Evolutionary conservation across 1,284 basidiomycete species (phyloP), one percentile per base, ranked within the genome.

Genomic region (Cutaneotrichosporon spelunceum): DNA sequence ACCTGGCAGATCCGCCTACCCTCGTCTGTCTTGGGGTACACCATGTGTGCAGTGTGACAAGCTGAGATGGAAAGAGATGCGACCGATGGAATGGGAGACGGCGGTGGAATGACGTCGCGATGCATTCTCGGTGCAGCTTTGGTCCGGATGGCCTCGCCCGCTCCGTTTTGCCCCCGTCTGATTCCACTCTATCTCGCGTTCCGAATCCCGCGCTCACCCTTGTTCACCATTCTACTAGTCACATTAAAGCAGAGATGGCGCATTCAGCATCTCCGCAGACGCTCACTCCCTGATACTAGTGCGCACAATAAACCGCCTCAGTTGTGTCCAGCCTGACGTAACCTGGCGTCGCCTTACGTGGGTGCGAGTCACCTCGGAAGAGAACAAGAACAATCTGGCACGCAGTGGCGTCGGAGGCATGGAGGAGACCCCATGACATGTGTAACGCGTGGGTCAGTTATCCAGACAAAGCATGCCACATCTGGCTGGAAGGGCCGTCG

Each of bases 1-100:
- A 90, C 83, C 71, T 90, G 88, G 72, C 87, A 89, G 61, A 89
- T 80, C 42, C 88, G 84, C 76, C 85, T 86, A 11, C 82, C 79
- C 61, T 79, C 70, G 78, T 81, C 57, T 63, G 78, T 75, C 70
- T 70, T 68, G 2, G 78, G 78, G 4, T 78, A 61, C 21, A 66
- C 59, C 4, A 42, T 42, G 39, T 42, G 39, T 42, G 19, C 4
- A 7, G 9, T n/a, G 39, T 73, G n/a, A 64, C 36, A 68, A n/a
- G n/a, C n/a, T 60, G 9, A 70, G 63, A 4, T 39, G 9, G 36
- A 16, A 19, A 1, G 36, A 13, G 16, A 39, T 39, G 30, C 30
- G 30, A 33, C 74, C 64, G 42, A 68, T 60, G 9, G 71, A 64
- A 4, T 39, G 36, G 36, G 16, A 19, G 13, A 33, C 13, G 30